phyloP scores from a whole-genome alignment of 2,329 filamentous ascomycete species.

The Myriosclerotinia curreyana region DNA sequence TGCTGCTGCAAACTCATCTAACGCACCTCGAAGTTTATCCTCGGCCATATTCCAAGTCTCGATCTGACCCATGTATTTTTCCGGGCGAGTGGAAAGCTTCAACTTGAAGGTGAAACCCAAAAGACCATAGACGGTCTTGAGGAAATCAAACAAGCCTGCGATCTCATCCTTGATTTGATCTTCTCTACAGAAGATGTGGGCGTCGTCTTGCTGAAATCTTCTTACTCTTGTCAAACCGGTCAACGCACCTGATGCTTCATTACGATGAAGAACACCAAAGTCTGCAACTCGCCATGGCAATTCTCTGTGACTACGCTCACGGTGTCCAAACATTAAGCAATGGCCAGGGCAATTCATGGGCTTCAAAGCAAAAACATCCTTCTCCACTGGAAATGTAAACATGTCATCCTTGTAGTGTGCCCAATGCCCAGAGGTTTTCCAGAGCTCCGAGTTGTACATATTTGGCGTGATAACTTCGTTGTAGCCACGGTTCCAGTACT shows the following conservation, averaged over 20 bases:
- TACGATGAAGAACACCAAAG: constrained; percentile 92
- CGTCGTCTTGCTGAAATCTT: constrained; percentile 94
- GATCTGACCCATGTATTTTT: constrained; percentile 83
- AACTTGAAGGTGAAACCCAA: constrained; percentile 90
- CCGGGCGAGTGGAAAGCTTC: constrained; percentile 85
- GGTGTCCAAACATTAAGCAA: constrained; percentile 80
- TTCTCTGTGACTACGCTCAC: constrained; percentile 82
- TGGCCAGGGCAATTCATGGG: constrained; percentile 99
- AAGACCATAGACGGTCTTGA: constrained; percentile 74
- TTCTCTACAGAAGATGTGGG: constrained; percentile 89
- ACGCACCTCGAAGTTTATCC: constrained; percentile 70
- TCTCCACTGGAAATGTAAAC: constrained; percentile 82
- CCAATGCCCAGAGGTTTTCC: constrained; percentile 96
- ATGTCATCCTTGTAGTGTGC: constrained; percentile 92
- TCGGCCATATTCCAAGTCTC: constrained; percentile 90
- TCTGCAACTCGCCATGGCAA: constrained; percentile 91
- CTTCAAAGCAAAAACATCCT: constrained; percentile 82
- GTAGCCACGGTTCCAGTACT: constrained; percentile 93
- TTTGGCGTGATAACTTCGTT: constrained; percentile 94
- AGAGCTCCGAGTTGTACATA: constrained; percentile 90
- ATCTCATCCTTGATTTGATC: constrained; percentile 75
- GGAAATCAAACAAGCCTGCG: constrained; percentile 80
- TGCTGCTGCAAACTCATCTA: constrained; percentile 67
- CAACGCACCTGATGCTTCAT: constrained; percentile 90
- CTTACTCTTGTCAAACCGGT: constrained; percentile 88